Evolutionary conservation across 2,329 filamentous ascomycete genomes (phyloP).

Genomic region (Thielaviopsis euricoi): DNA sequence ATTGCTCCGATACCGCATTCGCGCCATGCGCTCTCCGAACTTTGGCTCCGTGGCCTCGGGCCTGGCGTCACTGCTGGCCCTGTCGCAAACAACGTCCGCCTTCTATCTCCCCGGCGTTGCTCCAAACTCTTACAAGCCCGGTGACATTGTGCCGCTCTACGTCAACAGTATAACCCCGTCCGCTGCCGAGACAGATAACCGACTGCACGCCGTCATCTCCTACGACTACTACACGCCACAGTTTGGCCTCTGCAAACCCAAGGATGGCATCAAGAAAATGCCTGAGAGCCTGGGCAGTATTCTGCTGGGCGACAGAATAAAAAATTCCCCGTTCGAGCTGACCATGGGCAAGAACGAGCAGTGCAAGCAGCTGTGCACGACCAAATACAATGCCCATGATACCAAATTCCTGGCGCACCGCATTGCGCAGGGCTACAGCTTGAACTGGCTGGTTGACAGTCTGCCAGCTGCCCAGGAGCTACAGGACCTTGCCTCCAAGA

Average conservation of each 20-base stretch:
- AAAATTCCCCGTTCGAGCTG: slow-evolving; percentile 85
- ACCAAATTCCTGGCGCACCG: slow-evolving; percentile 67
- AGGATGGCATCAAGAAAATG: slow-evolving; percentile 59
- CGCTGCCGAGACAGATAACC: slow-evolving; percentile 57
- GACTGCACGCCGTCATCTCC: slow-evolving; percentile 80
- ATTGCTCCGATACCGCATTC: background rate
- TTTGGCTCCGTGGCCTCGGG: slow-evolving; percentile 21
- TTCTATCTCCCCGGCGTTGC: slow-evolving; percentile 97
- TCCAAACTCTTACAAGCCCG: slow-evolving; percentile 74
- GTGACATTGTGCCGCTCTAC: slow-evolving; percentile 67
- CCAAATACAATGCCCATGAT: slow-evolving; percentile 45
- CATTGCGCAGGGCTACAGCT: slow-evolving; percentile 72
- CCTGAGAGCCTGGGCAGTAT: slow-evolving; percentile 83
- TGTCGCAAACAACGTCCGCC: slow-evolving; percentile 43
- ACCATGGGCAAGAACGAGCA: slow-evolving; percentile 75
- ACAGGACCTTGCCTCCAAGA: slow-evolving; percentile 56
- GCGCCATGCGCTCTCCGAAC: slow-evolving; percentile 9
- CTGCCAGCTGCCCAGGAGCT: slow-evolving; percentile 78
- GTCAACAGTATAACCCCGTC: slow-evolving; percentile 89
- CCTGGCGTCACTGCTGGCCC: slow-evolving; percentile 30
- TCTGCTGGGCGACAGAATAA: slow-evolving; percentile 90
- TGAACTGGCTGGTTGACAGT: slow-evolving; percentile 94
- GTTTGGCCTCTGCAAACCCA: slow-evolving; percentile 77
- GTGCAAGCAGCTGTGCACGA: slow-evolving; percentile 65
- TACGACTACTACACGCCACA: slow-evolving; percentile 88